Evolutionary conservation across 306 rosid genomes (phyloP).

Genomic region (Vicia faba): DNA sequence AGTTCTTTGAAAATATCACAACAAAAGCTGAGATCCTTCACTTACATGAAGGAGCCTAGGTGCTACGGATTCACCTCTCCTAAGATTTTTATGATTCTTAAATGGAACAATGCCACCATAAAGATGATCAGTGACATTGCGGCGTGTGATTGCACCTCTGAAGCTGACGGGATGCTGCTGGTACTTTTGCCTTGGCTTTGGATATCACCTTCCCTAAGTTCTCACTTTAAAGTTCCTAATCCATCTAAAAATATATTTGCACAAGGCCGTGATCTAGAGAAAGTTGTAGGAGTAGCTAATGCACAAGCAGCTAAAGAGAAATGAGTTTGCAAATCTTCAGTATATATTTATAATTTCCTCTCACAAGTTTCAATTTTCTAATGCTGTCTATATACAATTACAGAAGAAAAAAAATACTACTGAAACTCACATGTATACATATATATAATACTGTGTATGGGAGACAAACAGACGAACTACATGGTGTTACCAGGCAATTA

Average conservation of each 20-base stretch:
- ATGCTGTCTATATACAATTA: neutral
- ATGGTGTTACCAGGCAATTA: conserved; percentile 29
- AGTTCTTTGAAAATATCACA: neutral
- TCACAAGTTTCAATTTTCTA: no score
- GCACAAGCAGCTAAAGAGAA: conserved; percentile 1
- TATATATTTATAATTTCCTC: neutral
- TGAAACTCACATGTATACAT: conserved; percentile 4
- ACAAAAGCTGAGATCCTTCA: neutral
- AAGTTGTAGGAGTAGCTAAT: neutral
- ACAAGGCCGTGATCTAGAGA: neutral
- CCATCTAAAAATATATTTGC: neutral
- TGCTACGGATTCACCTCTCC: neutral
- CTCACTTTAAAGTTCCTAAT: neutral
- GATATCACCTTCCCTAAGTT: no score
- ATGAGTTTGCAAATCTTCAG: neutral
- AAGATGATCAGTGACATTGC: neutral
- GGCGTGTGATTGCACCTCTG: neutral
- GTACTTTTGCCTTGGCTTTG: neutral
- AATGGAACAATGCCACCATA: neutral
- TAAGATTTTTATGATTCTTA: neutral
- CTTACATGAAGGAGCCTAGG: neutral
- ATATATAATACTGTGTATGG: conserved; percentile 13
- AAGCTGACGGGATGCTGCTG: neutral
- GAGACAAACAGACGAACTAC: conserved; percentile 30
- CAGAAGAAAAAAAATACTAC: neutral